phyloP scores from a whole-genome alignment of 495 filamentous ascomycete genomes.

The Neurospora sublineolata region DNA sequence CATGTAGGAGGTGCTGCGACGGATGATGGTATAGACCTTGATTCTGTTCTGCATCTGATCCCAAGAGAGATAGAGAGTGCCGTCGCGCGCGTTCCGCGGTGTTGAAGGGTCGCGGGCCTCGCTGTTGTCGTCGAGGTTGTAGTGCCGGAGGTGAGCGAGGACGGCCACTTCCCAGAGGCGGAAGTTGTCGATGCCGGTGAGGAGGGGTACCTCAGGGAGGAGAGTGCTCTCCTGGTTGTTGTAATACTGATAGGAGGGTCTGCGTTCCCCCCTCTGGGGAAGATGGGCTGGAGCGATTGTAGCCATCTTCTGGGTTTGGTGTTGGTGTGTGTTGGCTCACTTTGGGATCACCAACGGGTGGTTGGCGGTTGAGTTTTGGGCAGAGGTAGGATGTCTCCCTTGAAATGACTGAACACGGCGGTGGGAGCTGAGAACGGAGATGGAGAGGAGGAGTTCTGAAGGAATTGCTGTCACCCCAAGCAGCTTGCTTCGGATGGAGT shows the following conservation, averaged over 20 bases:
- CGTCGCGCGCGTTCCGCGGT: background rate
- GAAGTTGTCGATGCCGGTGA: background rate
- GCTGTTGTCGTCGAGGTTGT: background rate
- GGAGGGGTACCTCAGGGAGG: background rate
- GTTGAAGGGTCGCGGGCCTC: background rate
- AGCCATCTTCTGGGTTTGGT: background rate
- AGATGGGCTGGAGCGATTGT: background rate
- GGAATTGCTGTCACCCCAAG: background rate
- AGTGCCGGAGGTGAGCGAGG: background rate
- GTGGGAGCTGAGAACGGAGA: background rate
- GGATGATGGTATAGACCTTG: background rate
- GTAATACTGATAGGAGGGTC: background rate
- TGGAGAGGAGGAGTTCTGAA: background rate
- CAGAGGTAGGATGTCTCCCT: background rate
- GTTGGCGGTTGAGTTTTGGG: background rate
- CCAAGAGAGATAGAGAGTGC: background rate
- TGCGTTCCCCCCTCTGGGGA: background rate
- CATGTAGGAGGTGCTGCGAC: background rate
- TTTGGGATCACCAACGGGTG: background rate
- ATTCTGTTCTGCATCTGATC: background rate
- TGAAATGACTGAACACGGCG: background rate
- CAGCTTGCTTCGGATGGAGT: background rate
- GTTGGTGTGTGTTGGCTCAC: background rate
- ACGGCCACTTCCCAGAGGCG: background rate
- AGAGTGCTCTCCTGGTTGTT: background rate